Conservation (phyloP, 495 filamentous ascomycete genomes). For the Penicillium arizonense region DNA sequence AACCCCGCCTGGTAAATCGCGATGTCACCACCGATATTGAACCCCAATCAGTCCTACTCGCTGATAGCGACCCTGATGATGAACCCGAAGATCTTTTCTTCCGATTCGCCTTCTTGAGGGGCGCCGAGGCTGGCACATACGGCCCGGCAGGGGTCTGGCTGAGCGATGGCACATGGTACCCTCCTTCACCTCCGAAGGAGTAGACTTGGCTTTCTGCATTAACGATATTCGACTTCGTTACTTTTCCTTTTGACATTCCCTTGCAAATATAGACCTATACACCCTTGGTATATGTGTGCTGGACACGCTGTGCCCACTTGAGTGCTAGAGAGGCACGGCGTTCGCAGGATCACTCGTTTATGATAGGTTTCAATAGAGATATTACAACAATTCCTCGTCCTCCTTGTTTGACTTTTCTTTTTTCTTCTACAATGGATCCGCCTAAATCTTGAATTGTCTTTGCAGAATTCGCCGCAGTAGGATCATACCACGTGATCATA, state of each 20-base stretch:
- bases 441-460: not conserved
- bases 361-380: slow-evolving; percentile 14
- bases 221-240: not conserved
- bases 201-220: slow-evolving; percentile 13
- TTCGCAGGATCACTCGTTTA: slow-evolving; percentile 6
- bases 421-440: not conserved
- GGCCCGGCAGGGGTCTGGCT: slow-evolving; percentile 80
- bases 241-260: not conserved
- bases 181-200: slow-evolving; percentile 31
- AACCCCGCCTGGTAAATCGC: slow-evolving; percentile 16
- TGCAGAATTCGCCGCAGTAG: not conserved
- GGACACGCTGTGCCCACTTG: slow-evolving; percentile 14
- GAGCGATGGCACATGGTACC: slow-evolving; percentile 64
- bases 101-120: slow-evolving; percentile 77
- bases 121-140: slow-evolving; percentile 68
- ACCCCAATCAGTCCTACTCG: slow-evolving; percentile 23
- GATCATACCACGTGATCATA: slow-evolving; percentile 7
- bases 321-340: slow-evolving; percentile 2
- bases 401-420: not conserved
- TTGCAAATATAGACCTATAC: slow-evolving; percentile 17
- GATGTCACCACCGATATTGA: slow-evolving; percentile 10
- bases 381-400: not conserved
- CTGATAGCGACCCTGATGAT: slow-evolving; percentile 36
- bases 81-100: slow-evolving; percentile 68
- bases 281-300: slow-evolving; percentile 15